A percentile compares a stretch with the other conserved stretches of the same genome.
Conservation (phyloP, 2,329 filamentous ascomycete species). For the Leptoxyphium fumago region DNA sequence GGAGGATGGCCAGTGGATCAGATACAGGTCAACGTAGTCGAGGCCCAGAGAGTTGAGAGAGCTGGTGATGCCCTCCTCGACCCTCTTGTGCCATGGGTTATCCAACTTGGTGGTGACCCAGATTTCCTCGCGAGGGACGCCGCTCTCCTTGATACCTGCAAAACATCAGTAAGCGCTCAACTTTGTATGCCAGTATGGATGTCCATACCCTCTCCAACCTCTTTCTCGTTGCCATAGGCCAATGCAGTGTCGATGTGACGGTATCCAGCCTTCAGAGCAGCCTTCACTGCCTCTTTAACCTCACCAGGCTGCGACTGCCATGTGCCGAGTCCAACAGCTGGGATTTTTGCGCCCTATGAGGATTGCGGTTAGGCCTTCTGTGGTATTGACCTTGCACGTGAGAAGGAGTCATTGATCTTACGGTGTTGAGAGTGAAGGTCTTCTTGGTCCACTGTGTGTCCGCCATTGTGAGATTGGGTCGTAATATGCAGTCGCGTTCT, state of each 20-base stretch:
- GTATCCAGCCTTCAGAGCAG: constrained; percentile 29
- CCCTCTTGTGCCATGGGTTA: constrained; percentile 63
- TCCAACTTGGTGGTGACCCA: constrained; percentile 73
- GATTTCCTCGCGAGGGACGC: constrained; percentile 51
- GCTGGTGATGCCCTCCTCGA: constrained; percentile 44
- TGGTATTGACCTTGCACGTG: background rate
- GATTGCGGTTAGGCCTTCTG: constrained; percentile 29
- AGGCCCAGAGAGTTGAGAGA: constrained; percentile 46
- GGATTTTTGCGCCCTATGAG: constrained; percentile 67
- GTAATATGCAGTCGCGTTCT: background rate
- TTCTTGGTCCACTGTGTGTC: constrained; percentile 18
- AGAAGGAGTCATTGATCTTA: constrained; percentile 5
- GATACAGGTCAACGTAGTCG: constrained; percentile 55
- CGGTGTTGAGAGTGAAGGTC: constrained; percentile 42
- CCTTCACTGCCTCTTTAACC: constrained; percentile 56
- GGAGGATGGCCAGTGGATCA: constrained; percentile 59
- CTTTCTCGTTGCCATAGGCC: constrained; percentile 64
- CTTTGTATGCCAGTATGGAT: background rate
- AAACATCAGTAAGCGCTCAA: background rate
- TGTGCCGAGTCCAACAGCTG: constrained; percentile 61
- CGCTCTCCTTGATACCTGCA: constrained; percentile 44
- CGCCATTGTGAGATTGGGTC: constrained; percentile 1
- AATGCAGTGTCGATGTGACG: constrained; percentile 46
- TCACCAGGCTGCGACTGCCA: constrained; percentile 61
- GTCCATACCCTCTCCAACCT: constrained; percentile 46